phyloP scores from a whole-genome alignment of 129 eudicot species.

The Arctium lappa region DNA sequence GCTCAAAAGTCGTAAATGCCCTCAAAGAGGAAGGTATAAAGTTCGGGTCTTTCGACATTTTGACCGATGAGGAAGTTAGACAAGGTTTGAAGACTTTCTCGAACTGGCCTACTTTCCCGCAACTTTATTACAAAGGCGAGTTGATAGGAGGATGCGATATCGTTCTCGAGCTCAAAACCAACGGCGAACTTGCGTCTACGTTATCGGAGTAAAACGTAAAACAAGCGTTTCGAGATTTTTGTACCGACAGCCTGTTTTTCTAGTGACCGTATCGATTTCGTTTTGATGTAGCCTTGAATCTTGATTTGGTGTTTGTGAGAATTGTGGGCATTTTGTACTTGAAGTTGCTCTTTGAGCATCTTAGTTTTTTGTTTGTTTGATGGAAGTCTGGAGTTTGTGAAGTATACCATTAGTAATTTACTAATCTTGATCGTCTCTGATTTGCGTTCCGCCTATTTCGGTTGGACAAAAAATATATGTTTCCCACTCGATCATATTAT shows the following conservation, averaged over 20 bases:
- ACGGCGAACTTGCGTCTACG: constrained; percentile 78
- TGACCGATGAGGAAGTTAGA: constrained; percentile 81
- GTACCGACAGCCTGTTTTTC: neutral
- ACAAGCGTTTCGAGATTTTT: neutral
- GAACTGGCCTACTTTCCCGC: constrained; percentile 97
- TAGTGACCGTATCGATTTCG: neutral
- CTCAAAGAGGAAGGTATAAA: constrained; percentile 64
- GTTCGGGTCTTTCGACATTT: constrained; percentile 89
- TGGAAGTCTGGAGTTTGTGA: neutral
- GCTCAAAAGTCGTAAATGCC: constrained; percentile 92
- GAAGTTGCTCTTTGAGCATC: neutral
- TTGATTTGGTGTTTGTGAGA: constrained; percentile 16
- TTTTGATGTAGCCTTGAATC: constrained; percentile 12
- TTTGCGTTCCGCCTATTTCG: no score
- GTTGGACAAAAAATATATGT: no score
- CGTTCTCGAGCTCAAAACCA: constrained; percentile 62
- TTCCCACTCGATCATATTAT: no score
- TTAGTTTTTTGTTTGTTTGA: neutral
- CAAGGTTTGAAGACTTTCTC: constrained; percentile 80
- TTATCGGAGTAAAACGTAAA: constrained; percentile 55
- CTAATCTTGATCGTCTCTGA: no score
- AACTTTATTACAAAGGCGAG: constrained; percentile 92
- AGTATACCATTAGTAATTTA: neutral
- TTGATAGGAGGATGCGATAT: constrained; percentile 97
- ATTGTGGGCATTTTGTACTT: constrained; percentile 16